Conservation (phyloP, 1,284 basidiomycete genomes). For the Coniferiporia weirii region DNA sequence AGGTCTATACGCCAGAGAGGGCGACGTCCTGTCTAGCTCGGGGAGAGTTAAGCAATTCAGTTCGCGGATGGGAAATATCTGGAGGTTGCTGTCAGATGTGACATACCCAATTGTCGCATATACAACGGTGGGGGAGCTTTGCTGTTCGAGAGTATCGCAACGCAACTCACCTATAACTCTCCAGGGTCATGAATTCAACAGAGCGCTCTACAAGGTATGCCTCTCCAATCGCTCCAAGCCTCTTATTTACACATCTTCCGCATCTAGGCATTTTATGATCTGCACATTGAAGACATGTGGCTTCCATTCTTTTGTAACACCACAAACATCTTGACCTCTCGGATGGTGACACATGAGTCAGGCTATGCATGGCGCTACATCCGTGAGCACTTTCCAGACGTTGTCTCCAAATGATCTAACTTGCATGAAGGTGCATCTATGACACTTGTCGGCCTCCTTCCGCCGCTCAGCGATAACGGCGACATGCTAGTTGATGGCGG, state of each 20-base stretch:
- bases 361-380: slow-evolving; percentile 93
- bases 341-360: slow-evolving; percentile 96
- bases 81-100: slow-evolving; percentile 91
- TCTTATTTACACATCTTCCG: slow-evolving; percentile 7
- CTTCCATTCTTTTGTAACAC: slow-evolving; percentile 98
- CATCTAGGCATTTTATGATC: slow-evolving; percentile 76
- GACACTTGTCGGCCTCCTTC: slow-evolving; percentile 93
- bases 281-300: slow-evolving; percentile 99
- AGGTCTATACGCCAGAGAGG: slow-evolving; percentile 94
- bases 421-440: slow-evolving; percentile 79
- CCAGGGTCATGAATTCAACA: slow-evolving; percentile 88
- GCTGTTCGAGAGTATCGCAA: slow-evolving; percentile 23
- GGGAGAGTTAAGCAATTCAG: slow-evolving; percentile 91
- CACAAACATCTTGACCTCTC: slow-evolving; percentile 95
- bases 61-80: slow-evolving; percentile 89
- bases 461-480: slow-evolving; percentile 93
- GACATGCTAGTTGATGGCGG: slow-evolving; percentile 93
- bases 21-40: slow-evolving; percentile 81
- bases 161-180: slow-evolving; percentile 10
- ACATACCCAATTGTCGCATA: slow-evolving; percentile 98
- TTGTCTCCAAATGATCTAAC: slow-evolving; percentile 20
- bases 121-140: slow-evolving; percentile 69
- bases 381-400: slow-evolving; percentile 41
- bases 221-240: background rate
- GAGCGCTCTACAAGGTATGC: slow-evolving; percentile 72